Percentiles rank a stretch among this genome's conserved stretches.
phyloP scores from a whole-genome alignment of 2,329 filamentous ascomycete species.

The Epichloe uncinata region DNA sequence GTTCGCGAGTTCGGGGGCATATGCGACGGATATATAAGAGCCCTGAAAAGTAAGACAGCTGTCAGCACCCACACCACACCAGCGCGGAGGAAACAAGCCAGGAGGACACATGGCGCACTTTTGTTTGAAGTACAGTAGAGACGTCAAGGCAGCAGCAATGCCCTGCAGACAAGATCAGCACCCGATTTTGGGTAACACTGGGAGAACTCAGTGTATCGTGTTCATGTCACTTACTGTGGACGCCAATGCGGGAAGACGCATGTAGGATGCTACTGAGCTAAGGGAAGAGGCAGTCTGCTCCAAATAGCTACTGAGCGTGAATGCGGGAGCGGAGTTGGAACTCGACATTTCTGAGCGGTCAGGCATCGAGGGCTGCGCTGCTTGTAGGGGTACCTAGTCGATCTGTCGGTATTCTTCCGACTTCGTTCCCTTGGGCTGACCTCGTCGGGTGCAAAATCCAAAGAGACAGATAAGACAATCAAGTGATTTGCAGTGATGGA shows the following conservation, averaged over 20 bases:
- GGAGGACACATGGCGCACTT: slow-evolving; percentile 47
- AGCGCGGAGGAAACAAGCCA: slow-evolving; percentile 11
- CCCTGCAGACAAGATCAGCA: slow-evolving; percentile 37
- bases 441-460: background rate
- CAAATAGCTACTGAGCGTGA: slow-evolving; percentile 33
- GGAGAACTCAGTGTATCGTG: background rate
- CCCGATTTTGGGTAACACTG: slow-evolving; percentile 17
- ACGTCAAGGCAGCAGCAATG: slow-evolving; percentile 62
- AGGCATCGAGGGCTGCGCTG: slow-evolving; percentile 11
- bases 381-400: too few species aligned
- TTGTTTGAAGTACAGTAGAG: slow-evolving; percentile 93
- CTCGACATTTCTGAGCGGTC: slow-evolving; percentile 25
- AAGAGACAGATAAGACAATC: background rate
- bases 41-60: slow-evolving; percentile 37
- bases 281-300: slow-evolving; percentile 45
- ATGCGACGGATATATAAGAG: slow-evolving; percentile 89
- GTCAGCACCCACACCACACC: slow-evolving; percentile 11
- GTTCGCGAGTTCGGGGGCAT: slow-evolving; percentile 78
- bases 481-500: background rate
- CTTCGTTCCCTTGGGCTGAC: background rate
- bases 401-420: background rate
- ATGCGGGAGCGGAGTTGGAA: slow-evolving; percentile 28
- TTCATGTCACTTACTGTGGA: slow-evolving; percentile 47
- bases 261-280: slow-evolving; percentile 53
- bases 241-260: slow-evolving; percentile 71